Conservation (phyloP, 2,329 filamentous ascomycete genomes). For the Phaeoacremonium minimum region DNA sequence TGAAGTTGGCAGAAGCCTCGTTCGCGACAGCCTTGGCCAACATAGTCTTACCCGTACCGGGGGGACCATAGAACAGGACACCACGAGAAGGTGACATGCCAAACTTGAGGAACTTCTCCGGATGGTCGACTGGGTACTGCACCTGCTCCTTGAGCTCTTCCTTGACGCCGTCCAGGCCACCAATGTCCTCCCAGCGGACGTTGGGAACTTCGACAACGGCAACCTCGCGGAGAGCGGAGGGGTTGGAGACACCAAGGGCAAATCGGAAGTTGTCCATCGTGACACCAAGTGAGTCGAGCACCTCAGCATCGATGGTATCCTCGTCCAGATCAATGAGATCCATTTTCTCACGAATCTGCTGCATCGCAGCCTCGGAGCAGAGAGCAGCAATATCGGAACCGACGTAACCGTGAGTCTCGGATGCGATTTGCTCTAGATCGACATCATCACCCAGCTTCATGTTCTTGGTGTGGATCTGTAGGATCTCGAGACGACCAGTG, state of each 20-base stretch:
- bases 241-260: constrained; percentile 95
- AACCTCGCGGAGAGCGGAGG: constrained; percentile 95
- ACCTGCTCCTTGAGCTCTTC: constrained; percentile 98
- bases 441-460: constrained; percentile 99
- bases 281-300: constrained; percentile 94
- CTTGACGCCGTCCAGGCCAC: constrained; percentile 97
- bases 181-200: constrained; percentile 99
- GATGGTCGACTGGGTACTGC: constrained; percentile 98
- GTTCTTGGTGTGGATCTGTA: constrained; percentile 99
- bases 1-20: constrained; percentile 99
- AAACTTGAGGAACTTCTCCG: constrained; percentile 99
- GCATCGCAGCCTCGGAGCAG: constrained; percentile 98
- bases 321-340: constrained; percentile 98
- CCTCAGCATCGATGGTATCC: constrained; percentile 97
- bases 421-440: constrained; percentile 91
- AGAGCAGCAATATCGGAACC: constrained; percentile 97
- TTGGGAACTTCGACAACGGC: constrained; percentile 99
- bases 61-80: constrained; percentile 98
- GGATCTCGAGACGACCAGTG: constrained; percentile 95
- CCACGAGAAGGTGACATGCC: constrained; percentile 95
- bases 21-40: constrained; percentile 99
- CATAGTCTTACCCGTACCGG: constrained; percentile 99
- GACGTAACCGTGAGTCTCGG: constrained; percentile 98
- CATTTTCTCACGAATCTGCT: constrained; percentile 99
- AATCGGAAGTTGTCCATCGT: constrained; percentile 99